Base-by-base conservation (phyloP, 2,329 filamentous ascomycete genomes). In the Phaeophleospora eucalypticola region DNA sequence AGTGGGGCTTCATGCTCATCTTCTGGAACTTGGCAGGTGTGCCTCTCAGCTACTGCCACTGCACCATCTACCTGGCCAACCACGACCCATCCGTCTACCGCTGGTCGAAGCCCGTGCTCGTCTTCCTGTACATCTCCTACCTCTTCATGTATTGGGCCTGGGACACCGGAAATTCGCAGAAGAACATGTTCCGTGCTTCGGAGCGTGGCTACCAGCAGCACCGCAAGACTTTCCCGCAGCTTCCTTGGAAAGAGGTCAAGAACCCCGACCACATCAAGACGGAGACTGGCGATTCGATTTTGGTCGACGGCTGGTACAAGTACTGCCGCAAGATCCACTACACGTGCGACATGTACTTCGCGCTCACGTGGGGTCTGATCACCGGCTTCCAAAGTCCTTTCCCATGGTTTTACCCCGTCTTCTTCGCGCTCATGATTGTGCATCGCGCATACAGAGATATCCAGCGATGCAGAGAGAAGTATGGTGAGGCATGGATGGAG, bases 1-100 rank as follows among this genome's bases (percentile, higher is more conserved):
- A 95, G 73, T 90, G 87, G 81, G 89, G 89, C 43, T 95, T 95
- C 75, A 95, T 95, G 89, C 80, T 95, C 57, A 94, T 94, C 68
- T 95, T 95, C 80, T 95, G 89, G 89, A 95, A 95, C 71, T 76
- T 95, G 66, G 89, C 89, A 38, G 89, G 89, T 57, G 89, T 95
- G 19, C 89, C 89, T 12, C 77, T 95, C 43, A 89, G 83, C 45
- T 95, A 95, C 78, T 95, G 89, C 74, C 89, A 95, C 75, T 93
- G 87, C 78, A 91, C 87, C 40, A 82, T 95, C 60, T 95, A 87
- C 71, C 78, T 95, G 41, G 89, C 89, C 57, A 90, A 86, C 69
- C 89, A 94, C 67, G 72, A 86, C 61, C 86, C 90, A 0, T 77
- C 81, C 29, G 81, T 81, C 48, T 95, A 95, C 70, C 77, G 76